Conservation (phyloP, 371 early-diverging fungal genomes). For the Apophysomyces elegans region DNA sequence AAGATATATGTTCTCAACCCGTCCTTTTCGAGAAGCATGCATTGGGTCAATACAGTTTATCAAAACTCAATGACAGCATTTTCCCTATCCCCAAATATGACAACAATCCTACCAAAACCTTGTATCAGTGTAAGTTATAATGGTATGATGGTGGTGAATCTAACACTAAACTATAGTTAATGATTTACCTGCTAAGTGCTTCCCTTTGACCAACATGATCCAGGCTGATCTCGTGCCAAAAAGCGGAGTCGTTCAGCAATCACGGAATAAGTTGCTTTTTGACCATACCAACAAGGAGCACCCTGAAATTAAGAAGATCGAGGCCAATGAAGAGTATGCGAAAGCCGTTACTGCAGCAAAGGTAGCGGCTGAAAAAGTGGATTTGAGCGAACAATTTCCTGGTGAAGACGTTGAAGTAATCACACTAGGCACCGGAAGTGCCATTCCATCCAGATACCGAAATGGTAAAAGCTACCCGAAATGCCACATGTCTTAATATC, state of each 20-base stretch:
- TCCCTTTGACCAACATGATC: conserved; percentile 32
- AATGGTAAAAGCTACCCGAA: conserved; percentile 71
- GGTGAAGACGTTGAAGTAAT: conserved; percentile 62
- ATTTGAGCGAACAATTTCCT: conserved; percentile 32
- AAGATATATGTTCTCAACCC: conserved; percentile 59
- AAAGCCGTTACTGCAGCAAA: conserved; percentile 37
- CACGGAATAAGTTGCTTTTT: conserved; percentile 22
- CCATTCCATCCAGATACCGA: conserved; percentile 95
- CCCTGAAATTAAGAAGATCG: conserved; percentile 23
- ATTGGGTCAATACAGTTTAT: conserved; percentile 58
- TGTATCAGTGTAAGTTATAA: conserved; percentile 21
- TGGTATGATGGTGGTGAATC: no score
- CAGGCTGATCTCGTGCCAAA: conserved; percentile 39
- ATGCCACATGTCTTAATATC: conserved; percentile 13
- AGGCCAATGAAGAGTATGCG: conserved; percentile 27
- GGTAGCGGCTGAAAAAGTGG: conserved; percentile 36
- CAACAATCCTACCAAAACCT: conserved; percentile 38
- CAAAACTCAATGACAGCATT: conserved; percentile 58
- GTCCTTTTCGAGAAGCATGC: conserved; percentile 67
- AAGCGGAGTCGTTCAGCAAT: conserved; percentile 18
- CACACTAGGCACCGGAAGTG: conserved; percentile 96
- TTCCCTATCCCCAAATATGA: conserved; percentile 71
- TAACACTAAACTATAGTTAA: conserved; percentile 1
- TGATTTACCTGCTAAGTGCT: conserved; percentile 30
- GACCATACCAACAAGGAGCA: conserved; percentile 25